These are phyloP conservation scores for Aspergillus heteromorphus DNA, from an alignment of 495 filamentous ascomycete species.

Conservation along the genomic window DNA sequence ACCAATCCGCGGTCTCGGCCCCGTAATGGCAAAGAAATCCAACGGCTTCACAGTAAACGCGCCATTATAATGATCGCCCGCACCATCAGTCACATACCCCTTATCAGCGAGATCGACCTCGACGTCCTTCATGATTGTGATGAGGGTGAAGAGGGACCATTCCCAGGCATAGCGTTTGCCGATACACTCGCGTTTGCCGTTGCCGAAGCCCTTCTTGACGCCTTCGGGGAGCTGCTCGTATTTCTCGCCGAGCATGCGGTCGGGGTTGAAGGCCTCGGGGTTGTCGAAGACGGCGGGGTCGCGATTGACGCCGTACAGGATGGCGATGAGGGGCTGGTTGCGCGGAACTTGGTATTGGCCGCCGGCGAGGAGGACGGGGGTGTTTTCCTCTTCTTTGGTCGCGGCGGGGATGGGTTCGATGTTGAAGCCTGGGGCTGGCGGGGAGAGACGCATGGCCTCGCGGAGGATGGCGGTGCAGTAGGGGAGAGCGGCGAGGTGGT, in stretches of 20 bases:
- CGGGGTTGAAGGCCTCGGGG: slow-evolving; percentile 59
- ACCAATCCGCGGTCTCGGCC: slow-evolving; percentile 2
- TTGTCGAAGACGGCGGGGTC: slow-evolving; percentile 65
- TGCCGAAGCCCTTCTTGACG: slow-evolving; percentile 66
- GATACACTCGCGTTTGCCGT: slow-evolving; percentile 63
- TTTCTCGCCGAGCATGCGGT: slow-evolving; percentile 62
- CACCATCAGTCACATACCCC: slow-evolving; percentile 23
- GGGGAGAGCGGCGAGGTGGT: slow-evolving; percentile 59
- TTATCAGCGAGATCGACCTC: slow-evolving; percentile 40
- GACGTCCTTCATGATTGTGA: slow-evolving; percentile 38
- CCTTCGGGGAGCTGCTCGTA: slow-evolving; percentile 54
- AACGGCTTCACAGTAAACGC: slow-evolving; percentile 35
- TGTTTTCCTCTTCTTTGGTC: too few species aligned
- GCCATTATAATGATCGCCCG: slow-evolving; percentile 31
- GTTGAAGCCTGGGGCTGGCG: slow-evolving; percentile 62
- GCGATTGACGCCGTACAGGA: slow-evolving; percentile 60
- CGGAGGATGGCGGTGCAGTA: slow-evolving; percentile 65
- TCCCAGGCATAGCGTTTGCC: slow-evolving; percentile 64
- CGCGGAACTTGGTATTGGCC: slow-evolving; percentile 63
- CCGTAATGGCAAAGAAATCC: slow-evolving; percentile 23
- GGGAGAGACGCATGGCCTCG: slow-evolving; percentile 65
- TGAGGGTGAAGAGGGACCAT: slow-evolving; percentile 40
- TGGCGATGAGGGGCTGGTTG: slow-evolving; percentile 55
- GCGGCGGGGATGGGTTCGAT: slow-evolving; percentile 46
- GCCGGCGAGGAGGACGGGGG: slow-evolving; percentile 45